Conservation (phyloP, 345 rosid species). For the Eucalyptus marginata region DNA sequence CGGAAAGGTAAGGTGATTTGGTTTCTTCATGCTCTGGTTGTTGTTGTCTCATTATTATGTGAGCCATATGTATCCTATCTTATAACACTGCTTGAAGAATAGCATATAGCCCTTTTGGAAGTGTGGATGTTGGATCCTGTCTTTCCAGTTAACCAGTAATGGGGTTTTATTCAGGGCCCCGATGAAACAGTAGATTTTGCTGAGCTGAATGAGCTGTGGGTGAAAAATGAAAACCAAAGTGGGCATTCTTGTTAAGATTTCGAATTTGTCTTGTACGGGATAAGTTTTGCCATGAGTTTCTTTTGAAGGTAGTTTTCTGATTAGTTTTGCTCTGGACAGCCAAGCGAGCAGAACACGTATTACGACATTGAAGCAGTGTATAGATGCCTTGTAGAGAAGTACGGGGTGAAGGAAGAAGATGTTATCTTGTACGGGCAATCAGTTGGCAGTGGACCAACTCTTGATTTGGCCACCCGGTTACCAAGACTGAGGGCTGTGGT, state of each 20-base stretch:
- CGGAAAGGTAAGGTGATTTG: conserved; percentile 12
- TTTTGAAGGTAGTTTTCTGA: background rate
- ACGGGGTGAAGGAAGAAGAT: conserved; percentile 75
- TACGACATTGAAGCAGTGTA: conserved; percentile 81
- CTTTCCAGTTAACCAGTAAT: background rate
- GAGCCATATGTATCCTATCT: background rate
- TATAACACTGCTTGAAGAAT: background rate
- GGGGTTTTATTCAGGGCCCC: background rate
- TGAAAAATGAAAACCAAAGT: background rate
- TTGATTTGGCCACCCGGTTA: conserved; percentile 69
- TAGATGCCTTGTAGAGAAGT: conserved; percentile 66
- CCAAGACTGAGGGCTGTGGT: conserved; percentile 75
- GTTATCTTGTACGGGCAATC: conserved; percentile 89
- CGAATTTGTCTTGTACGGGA: background rate
- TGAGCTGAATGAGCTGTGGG: background rate
- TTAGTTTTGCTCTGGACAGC: conserved; percentile 25
- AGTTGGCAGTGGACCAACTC: conserved; percentile 92
- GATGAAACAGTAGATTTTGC: background rate
- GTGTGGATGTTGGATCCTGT: background rate
- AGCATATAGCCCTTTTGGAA: background rate
- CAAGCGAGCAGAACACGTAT: conserved; percentile 86
- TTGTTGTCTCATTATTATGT: background rate
- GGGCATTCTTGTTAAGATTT: background rate
- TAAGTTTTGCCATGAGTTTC: background rate
- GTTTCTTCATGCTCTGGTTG: background rate